phyloP scores from a whole-genome alignment of 495 filamentous ascomycete genomes.

The Penicillium steckii region DNA sequence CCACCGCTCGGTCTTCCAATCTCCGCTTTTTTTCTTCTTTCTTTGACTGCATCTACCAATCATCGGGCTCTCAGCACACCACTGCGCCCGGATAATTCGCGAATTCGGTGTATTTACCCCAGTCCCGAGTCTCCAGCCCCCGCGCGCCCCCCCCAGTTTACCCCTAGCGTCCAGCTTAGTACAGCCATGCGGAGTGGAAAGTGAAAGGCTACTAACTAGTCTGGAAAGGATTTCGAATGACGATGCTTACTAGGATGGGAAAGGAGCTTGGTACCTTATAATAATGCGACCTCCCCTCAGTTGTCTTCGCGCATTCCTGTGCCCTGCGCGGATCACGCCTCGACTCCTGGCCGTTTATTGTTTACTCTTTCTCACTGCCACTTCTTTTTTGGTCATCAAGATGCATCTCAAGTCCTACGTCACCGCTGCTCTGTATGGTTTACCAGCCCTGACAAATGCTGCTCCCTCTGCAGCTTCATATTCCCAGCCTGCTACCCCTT shows the following conservation, averaged over 20 bases:
- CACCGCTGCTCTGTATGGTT: conserved; percentile 34
- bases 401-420: conserved; percentile 44
- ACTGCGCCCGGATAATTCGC: conserved; percentile 26
- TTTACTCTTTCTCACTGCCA: conserved; percentile 32
- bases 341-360: conserved; percentile 31
- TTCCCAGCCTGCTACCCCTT: conserved; percentile 3
- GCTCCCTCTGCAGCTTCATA: conserved; percentile 15
- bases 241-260: conserved; percentile 16
- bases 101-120: conserved; percentile 24
- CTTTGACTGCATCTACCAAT: conserved; percentile 5
- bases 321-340: conserved; percentile 30
- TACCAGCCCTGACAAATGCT: conserved; percentile 31
- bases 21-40: conserved; percentile 8
- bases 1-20: conserved; percentile 20
- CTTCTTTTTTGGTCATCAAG: conserved; percentile 29
- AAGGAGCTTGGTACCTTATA: conserved; percentile 22
- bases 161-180: conserved; percentile 33
- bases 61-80: conserved; percentile 11
- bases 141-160: conserved; percentile 3
- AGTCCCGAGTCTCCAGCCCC: conserved; percentile 10
- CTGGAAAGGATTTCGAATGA: neutral
- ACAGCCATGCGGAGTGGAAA: conserved; percentile 23
- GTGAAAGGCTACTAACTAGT: neutral
- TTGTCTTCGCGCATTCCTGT: conserved; percentile 32
- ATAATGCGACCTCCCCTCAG: conserved; percentile 29